phyloP scores from a whole-genome alignment of 2,329 filamentous ascomycete species.

The Paecilomyces sp. region DNA sequence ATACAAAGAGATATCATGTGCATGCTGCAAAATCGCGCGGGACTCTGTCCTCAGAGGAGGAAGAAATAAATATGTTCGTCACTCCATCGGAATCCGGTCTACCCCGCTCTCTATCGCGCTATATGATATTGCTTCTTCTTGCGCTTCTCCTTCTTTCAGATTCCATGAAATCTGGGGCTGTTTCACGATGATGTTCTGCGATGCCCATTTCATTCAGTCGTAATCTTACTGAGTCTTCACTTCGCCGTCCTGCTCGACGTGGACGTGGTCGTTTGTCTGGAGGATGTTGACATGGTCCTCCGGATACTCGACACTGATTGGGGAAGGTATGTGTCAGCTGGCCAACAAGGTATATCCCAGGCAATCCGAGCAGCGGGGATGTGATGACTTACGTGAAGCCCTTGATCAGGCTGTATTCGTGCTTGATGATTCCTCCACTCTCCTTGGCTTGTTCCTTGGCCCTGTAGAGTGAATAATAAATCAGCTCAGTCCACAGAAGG shows the following conservation, averaged over 20 bases:
- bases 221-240: constrained; percentile 63
- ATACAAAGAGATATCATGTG: not conserved
- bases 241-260: constrained; percentile 68
- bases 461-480: constrained; percentile 33
- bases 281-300: constrained; percentile 61
- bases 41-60: not conserved
- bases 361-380: not conserved
- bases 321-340: constrained; percentile 3
- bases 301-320: constrained; percentile 63
- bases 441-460: constrained; percentile 68
- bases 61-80: not conserved
- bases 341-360: not conserved
- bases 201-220: not conserved
- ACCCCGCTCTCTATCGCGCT: not conserved
- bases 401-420: constrained; percentile 83
- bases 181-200: not conserved
- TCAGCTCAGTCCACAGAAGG: constrained; percentile 8
- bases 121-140: not conserved
- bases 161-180: not conserved
- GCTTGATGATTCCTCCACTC: constrained; percentile 75
- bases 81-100: not conserved
- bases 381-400: constrained; percentile 81
- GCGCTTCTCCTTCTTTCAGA: not conserved
- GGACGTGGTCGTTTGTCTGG: constrained; percentile 61
- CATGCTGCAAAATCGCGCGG: not conserved